Percentiles rank a stretch among this genome's conserved stretches.
Evolutionary conservation across 2,329 filamentous ascomycete genomes (phyloP).

Genomic region (Trichoderma sp.): DNA sequence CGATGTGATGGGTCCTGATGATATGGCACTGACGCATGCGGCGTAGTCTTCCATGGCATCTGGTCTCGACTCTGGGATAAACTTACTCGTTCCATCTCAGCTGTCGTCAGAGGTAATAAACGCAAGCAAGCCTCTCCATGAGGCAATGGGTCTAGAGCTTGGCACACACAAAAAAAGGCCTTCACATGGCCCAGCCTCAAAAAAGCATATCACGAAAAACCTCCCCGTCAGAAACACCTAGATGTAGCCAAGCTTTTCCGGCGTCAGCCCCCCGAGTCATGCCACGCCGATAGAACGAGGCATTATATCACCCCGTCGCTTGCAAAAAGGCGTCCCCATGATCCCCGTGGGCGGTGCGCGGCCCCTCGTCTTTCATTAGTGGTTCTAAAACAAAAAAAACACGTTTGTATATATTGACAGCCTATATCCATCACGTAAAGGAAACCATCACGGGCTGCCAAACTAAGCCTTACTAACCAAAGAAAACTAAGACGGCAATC

Average conservation of each 20-base stretch:
- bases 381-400: not conserved
- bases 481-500: not conserved
- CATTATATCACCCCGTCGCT: conserved; percentile 1
- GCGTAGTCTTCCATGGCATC: not conserved
- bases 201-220: not conserved
- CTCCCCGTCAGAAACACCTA: not conserved
- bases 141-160: conserved; percentile 4
- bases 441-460: not conserved
- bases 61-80: not conserved
- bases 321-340: not conserved
- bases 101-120: not conserved
- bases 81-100: not conserved
- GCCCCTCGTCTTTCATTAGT: not conserved
- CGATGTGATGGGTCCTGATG: not conserved
- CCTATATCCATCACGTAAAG: conserved; percentile 12
- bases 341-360: not conserved
- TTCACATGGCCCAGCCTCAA: not conserved
- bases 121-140: conserved; percentile 12
- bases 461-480: not conserved
- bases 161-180: not conserved
- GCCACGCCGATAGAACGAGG: not conserved
- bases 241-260: not conserved
- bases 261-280: conserved; percentile 3
- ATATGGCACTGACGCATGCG: not conserved
- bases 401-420: not conserved